These are phyloP conservation scores for Colletotrichum tanaceti DNA, from an alignment of 2,329 filamentous ascomycete genomes.

Conservation along the genomic window DNA sequence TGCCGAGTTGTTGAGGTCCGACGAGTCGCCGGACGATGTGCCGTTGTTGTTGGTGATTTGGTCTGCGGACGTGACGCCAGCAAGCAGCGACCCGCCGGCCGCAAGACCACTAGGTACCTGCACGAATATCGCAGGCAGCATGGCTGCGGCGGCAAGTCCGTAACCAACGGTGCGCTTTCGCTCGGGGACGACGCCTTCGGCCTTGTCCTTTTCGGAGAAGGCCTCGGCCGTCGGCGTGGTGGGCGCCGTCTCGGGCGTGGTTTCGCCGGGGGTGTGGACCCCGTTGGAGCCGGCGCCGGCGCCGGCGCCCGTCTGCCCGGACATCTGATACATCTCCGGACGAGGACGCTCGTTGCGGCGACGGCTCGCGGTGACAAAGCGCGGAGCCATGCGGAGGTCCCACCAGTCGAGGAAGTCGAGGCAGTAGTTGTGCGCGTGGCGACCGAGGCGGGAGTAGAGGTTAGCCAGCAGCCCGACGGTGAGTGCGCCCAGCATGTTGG, in stretches of 20 bases:
- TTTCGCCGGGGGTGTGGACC: conserved; percentile 22
- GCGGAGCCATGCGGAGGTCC: conserved; percentile 59
- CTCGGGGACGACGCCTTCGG: conserved; percentile 43
- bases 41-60: conserved; percentile 60
- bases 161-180: conserved; percentile 67
- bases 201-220: conserved; percentile 40
- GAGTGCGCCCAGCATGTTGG: conserved; percentile 81
- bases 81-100: conserved; percentile 67
- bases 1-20: conserved; percentile 54
- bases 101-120: conserved; percentile 74
- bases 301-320: conserved; percentile 25
- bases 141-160: conserved; percentile 83
- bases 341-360: conserved; percentile 45
- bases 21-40: conserved; percentile 45
- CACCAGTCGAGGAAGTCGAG: conserved; percentile 62
- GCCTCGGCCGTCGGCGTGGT: conserved; percentile 18
- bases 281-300: not conserved
- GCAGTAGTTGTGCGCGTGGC: conserved; percentile 66
- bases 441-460: conserved; percentile 77
- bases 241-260: conserved; percentile 29
- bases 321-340: conserved; percentile 36
- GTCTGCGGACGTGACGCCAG: conserved; percentile 68
- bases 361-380: conserved; percentile 47
- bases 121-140: conserved; percentile 87
- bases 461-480: conserved; percentile 83